Evolutionary conservation across 768 basidiomycete genomes (phyloP).

Genomic region (Pulveroboletus sp.): DNA sequence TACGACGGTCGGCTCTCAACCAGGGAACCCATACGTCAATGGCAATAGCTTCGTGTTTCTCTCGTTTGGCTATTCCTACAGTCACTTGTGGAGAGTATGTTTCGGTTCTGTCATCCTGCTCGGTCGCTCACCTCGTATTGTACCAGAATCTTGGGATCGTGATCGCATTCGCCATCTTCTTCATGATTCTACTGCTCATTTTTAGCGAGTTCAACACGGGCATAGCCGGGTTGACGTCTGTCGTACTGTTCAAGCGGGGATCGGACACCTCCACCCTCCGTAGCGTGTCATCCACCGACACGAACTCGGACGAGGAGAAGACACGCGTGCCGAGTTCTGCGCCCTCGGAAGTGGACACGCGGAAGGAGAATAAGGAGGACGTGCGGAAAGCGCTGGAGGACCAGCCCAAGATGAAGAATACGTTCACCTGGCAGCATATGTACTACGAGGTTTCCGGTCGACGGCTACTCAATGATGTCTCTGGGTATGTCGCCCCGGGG

Average conservation of each 20-base stretch:
- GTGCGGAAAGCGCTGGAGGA: constrained; percentile 35
- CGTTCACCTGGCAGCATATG: constrained; percentile 80
- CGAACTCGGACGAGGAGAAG: constrained; percentile 24
- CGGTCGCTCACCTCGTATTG: background rate
- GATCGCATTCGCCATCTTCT: constrained; percentile 59
- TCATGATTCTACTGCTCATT: constrained; percentile 51
- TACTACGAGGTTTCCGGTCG: constrained; percentile 63
- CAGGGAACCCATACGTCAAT: constrained; percentile 59
- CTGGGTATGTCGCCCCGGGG: constrained; percentile 80
- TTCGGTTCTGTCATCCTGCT: background rate
- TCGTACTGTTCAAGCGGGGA: constrained; percentile 68
- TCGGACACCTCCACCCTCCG: constrained; percentile 26
- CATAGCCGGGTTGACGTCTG: constrained; percentile 34
- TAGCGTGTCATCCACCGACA: background rate
- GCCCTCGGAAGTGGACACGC: constrained; percentile 5
- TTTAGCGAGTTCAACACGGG: constrained; percentile 56
- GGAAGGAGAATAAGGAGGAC: constrained; percentile 14
- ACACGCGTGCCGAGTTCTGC: constrained; percentile 11
- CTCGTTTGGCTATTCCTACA: constrained; percentile 39
- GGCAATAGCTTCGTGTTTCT: constrained; percentile 57
- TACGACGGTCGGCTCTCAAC: constrained; percentile 59
- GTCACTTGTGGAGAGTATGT: constrained; percentile 50
- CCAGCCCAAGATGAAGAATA: constrained; percentile 38
- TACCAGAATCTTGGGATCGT: constrained; percentile 68
- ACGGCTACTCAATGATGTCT: constrained; percentile 65